Percentiles rank a stretch among this genome's conserved stretches.
phyloP scores from a whole-genome alignment of 2,329 filamentous ascomycete genomes.

The Xylariales sp. region DNA sequence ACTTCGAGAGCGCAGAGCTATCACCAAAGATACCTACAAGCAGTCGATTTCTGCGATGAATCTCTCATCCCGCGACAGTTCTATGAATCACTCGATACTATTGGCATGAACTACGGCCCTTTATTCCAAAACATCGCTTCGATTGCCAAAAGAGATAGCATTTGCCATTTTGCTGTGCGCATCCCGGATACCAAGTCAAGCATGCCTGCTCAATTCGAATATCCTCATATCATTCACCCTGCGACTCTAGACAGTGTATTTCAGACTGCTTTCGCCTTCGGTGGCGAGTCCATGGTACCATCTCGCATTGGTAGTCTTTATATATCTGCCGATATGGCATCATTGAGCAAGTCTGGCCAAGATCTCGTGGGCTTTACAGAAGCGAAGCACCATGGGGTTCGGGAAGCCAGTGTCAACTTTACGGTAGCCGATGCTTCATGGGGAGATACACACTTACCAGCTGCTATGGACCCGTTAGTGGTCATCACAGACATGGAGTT shows the following conservation, averaged over 20 bases:
- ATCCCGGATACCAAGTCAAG: conserved; percentile 45
- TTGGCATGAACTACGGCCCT: conserved; percentile 48
- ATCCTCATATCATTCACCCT: conserved; percentile 52
- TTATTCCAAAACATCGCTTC: conserved; percentile 43
- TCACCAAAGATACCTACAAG: conserved; percentile 10
- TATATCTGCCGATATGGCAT: conserved; percentile 30
- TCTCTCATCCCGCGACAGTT: conserved; percentile 37
- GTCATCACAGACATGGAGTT: conserved; percentile 41
- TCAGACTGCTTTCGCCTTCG: conserved; percentile 44
- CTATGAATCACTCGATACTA: conserved; percentile 44
- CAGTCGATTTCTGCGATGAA: conserved; percentile 23
- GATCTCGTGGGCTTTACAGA: conserved; percentile 38
- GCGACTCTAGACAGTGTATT: conserved; percentile 53
- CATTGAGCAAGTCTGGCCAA: conserved; percentile 25
- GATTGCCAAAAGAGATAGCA: conserved; percentile 24
- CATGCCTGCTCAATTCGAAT: conserved; percentile 52
- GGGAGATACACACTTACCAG: conserved; percentile 1
- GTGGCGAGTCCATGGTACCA: conserved; percentile 44
- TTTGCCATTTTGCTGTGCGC: conserved; percentile 32
- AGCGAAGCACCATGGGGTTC: conserved; percentile 28
- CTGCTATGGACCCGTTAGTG: conserved; percentile 26
- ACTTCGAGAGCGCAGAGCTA: conserved; percentile 18
- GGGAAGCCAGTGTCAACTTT: conserved; percentile 37
- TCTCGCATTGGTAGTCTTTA: conserved; percentile 40
- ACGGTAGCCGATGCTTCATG: conserved; percentile 33